Evolutionary conservation across 108 stramenopile species (phyloP), one percentile per base, ranked within the genome.

Genomic region (Mediolabrus comicus): DNA sequence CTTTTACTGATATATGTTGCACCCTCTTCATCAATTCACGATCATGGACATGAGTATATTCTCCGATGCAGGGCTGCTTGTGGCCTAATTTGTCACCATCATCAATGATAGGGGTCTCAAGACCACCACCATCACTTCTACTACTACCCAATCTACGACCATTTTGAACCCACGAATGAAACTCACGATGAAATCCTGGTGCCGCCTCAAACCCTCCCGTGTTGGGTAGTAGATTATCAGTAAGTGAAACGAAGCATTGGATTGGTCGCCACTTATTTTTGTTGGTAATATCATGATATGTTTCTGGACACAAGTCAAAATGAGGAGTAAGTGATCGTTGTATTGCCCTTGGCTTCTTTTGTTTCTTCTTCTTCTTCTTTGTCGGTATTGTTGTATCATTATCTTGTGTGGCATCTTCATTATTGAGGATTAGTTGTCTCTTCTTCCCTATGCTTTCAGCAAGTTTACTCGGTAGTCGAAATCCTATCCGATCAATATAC

Each of bases 311-410:
- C 58, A 92, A 95, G 64, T 97, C 97, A 63, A 97, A 86, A 79
- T 97, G 97, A 25, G 97, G 97, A 17, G 95, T 96, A 56, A 97
- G 86, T 16, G 89, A 89, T 65, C 97, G 61, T 70, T 97, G 97
- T 29, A 97, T 66, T 7, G 87, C 62, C 14, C 72, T 62, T 0
- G 64, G 41, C 53, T 79, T 86, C 36, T 67, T 80, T 26, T 69
- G 67, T 68, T 83, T 91, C 46, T 85, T 84, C n/a, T 34, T 53
- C 36, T 3, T 10, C 12, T 33, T 67, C 6, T 46, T 35, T 55
- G 57, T 22, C 34, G 16, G n/a, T 29, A 22, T 39, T 13, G 31
- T 26, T 25, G 60, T 53, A 54, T 5, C 19, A n/a, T 43, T 33
- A 63, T 17, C 32, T 58, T 27, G 31, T 54, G 33, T 29, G 38